These are phyloP conservation scores for Phytopythium kandeliae DNA, from an alignment of 352 stramenopile species.

Conservation along the genomic window DNA sequence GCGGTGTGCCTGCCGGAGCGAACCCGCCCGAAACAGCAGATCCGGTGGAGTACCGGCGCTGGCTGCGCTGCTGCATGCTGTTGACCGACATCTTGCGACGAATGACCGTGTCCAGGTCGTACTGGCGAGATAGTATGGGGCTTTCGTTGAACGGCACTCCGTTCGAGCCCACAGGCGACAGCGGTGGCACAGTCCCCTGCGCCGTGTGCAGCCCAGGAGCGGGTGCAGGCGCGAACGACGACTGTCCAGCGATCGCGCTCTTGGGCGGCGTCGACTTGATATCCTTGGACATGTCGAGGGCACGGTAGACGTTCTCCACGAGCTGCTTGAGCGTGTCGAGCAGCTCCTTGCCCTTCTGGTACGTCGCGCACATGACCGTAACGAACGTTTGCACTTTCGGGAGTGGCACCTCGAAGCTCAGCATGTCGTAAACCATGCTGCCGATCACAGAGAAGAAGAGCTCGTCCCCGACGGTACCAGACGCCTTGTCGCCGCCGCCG, in stretches of 20 bases:
- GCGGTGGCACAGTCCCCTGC: background rate
- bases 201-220: background rate
- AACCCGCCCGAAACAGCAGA: no score
- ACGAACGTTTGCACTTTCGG: slow-evolving; percentile 76
- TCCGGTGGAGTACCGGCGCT: no score
- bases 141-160: slow-evolving; percentile 21
- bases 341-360: slow-evolving; percentile 68
- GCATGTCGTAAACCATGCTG: slow-evolving; percentile 82
- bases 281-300: slow-evolving; percentile 76
- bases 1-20: background rate
- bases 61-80: slow-evolving; percentile 20
- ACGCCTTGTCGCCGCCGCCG: slow-evolving; percentile 21
- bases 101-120: slow-evolving; percentile 77
- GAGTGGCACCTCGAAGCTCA: slow-evolving; percentile 71
- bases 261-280: slow-evolving; percentile 30
- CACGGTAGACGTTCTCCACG: slow-evolving; percentile 74
- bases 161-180: background rate
- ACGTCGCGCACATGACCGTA: slow-evolving; percentile 76
- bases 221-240: background rate
- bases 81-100: slow-evolving; percentile 68
- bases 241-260: slow-evolving; percentile 3
- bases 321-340: slow-evolving; percentile 70
- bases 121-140: slow-evolving; percentile 41
- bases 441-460: slow-evolving; percentile 81
- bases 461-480: slow-evolving; percentile 47